These are phyloP conservation scores for Prillingera fragicola DNA, from an alignment of 1,284 basidiomycete genomes.

Conservation along the genomic window DNA sequence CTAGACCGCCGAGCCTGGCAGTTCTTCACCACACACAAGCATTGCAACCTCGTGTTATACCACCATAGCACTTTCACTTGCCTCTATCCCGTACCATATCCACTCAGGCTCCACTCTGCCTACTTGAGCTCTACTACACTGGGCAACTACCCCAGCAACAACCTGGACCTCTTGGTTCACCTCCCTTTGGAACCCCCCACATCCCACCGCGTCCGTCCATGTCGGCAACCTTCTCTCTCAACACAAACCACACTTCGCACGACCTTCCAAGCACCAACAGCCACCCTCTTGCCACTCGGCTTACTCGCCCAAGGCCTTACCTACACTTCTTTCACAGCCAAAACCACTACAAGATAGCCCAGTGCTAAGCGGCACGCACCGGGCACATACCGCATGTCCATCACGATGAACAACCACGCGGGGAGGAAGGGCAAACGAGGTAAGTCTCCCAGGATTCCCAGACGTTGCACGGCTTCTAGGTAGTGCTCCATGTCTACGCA, in stretches of 20 bases:
- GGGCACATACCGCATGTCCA: constrained; percentile 10
- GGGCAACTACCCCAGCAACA: no score
- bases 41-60: not conserved
- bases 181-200: no score
- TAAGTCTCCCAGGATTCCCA: constrained; percentile 4
- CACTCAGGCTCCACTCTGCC: no score
- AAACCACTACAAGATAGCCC: constrained; percentile 20
- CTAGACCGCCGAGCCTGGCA: not conserved
- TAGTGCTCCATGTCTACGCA: no score
- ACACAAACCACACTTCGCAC: constrained; percentile 1
- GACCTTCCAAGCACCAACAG: constrained; percentile 7
- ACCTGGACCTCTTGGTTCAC: no score
- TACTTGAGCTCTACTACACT: no score
- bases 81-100: no score
- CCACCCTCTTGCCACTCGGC: constrained; percentile 13
- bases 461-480: no score
- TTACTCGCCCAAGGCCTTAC: constrained; percentile 12
- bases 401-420: constrained; percentile 16
- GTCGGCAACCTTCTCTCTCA: constrained; percentile 2
- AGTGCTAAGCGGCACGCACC: constrained; percentile 3
- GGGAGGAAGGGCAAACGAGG: constrained; percentile 24
- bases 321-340: constrained; percentile 14
- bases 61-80: no score
- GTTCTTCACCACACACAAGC: not conserved
- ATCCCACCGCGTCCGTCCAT: no score